These are phyloP conservation scores for Panicum miliaceum DNA, from an alignment of 176 grass and related monocot genomes.

Conservation along the genomic window DNA sequence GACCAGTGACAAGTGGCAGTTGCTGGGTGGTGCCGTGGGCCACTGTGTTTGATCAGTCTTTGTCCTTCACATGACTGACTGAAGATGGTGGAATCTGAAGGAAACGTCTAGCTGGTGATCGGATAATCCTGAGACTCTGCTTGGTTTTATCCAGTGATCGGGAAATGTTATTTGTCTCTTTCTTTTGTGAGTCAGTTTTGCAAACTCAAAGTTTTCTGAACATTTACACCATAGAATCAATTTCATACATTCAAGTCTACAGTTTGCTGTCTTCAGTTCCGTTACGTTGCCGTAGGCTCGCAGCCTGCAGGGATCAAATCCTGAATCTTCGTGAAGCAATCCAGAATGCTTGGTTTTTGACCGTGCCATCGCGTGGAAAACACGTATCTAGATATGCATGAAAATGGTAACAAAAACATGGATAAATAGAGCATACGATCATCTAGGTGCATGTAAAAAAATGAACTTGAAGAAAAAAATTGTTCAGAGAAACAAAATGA, in stretches of 20 bases:
- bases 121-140: constrained; percentile 33
- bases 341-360: not conserved
- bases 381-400: too few relatives aligned
- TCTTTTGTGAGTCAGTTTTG: constrained; percentile 23
- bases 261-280: not conserved
- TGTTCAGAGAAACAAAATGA: too few relatives aligned
- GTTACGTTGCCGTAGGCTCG: not conserved
- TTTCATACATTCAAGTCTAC: not conserved
- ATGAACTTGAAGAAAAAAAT: too few relatives aligned
- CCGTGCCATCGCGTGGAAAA: too few relatives aligned
- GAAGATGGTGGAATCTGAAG: constrained; percentile 42
- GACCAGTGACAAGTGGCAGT: constrained; percentile 45
- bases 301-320: not conserved
- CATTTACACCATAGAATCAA: not conserved
- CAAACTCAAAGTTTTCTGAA: not conserved
- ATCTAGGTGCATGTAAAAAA: too few relatives aligned
- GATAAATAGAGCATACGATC: too few relatives aligned
- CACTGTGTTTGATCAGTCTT: not conserved
- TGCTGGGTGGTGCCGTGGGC: constrained; percentile 29
- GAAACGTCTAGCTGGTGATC: constrained; percentile 49
- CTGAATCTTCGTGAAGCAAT: not conserved
- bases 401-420: too few relatives aligned
- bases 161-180: constrained; percentile 4
- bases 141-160: not conserved
- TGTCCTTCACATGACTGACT: constrained; percentile 37